Conservation (phyloP, 345 rosid species). For the Boechera stricta region DNA sequence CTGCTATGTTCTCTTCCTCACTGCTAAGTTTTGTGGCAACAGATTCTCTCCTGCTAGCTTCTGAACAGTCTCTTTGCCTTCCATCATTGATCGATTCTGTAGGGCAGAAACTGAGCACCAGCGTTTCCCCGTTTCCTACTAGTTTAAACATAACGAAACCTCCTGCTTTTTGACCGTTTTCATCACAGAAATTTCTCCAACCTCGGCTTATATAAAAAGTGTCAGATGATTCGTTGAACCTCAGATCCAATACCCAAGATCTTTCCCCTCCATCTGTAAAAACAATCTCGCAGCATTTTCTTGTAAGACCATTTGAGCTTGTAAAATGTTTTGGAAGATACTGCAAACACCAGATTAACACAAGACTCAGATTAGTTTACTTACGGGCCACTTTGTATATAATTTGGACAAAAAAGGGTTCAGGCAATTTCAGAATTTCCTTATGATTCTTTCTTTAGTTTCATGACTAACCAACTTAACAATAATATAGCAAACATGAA, state of each 20-base stretch:
- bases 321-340: slow-evolving; percentile 13
- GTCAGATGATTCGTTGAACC: background rate
- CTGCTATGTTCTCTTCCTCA: background rate
- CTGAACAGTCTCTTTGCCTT: background rate
- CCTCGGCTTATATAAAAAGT: slow-evolving; percentile 3
- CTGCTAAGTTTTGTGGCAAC: background rate
- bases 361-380: background rate
- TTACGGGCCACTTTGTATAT: background rate
- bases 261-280: slow-evolving; percentile 12
- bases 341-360: background rate
- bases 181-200: slow-evolving; percentile 24
- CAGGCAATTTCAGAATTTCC: background rate
- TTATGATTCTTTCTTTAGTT: background rate
- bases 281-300: background rate
- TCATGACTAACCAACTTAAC: slow-evolving; percentile 1
- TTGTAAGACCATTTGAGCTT: background rate
- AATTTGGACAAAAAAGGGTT: background rate
- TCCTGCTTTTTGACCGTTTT: slow-evolving; percentile 13
- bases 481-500: background rate
- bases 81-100: background rate
- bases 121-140: background rate
- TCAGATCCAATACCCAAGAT: slow-evolving; percentile 9
- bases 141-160: slow-evolving; percentile 1
- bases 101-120: background rate
- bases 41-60: slow-evolving; percentile 9